A percentile compares a stretch with the other conserved stretches of the same genome.
These are phyloP conservation scores for Phaeotremella fagi DNA, from an alignment of 768 basidiomycete genomes.

Conservation along the genomic window DNA sequence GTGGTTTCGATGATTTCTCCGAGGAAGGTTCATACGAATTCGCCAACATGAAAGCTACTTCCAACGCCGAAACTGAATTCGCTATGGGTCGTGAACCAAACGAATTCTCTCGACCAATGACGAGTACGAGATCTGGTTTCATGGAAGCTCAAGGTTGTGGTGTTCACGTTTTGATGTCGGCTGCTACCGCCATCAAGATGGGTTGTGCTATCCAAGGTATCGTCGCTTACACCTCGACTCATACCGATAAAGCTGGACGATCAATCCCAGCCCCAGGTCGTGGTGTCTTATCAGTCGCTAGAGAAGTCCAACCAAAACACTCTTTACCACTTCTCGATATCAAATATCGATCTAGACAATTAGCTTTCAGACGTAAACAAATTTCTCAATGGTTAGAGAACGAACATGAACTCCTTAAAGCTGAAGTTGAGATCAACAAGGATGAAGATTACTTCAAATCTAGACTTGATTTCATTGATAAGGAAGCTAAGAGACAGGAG, in stretches of 20 bases:
- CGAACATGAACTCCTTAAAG: slow-evolving; percentile 77
- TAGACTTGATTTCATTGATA: slow-evolving; percentile 77
- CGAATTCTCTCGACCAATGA: slow-evolving; percentile 97
- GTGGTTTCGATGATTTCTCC: slow-evolving; percentile 95
- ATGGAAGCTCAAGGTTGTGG: slow-evolving; percentile 98
- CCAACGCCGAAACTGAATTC: slow-evolving; percentile 92
- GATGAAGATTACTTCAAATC: slow-evolving; percentile 58
- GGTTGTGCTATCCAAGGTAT: slow-evolving; percentile 91
- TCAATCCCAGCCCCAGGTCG: slow-evolving; percentile 95
- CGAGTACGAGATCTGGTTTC: slow-evolving; percentile 91
- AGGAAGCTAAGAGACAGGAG: slow-evolving; percentile 86
- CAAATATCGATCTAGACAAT: slow-evolving; percentile 85
- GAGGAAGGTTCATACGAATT: slow-evolving; percentile 99
- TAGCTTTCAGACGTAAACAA: slow-evolving; percentile 89
- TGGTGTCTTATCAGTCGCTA: slow-evolving; percentile 82
- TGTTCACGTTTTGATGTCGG: slow-evolving; percentile 95
- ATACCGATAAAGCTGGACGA: slow-evolving; percentile 94
- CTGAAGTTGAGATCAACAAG: slow-evolving; percentile 59
- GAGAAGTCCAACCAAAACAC: slow-evolving; percentile 73
- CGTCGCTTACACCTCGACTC: slow-evolving; percentile 88
- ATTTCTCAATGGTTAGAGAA: slow-evolving; percentile 90
- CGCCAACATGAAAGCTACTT: slow-evolving; percentile 99
- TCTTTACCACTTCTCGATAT: slow-evolving; percentile 75
- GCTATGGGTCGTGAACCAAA: slow-evolving; percentile 99
- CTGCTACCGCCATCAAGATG: slow-evolving; percentile 89